Evolutionary conservation across 2,329 filamentous ascomycete genomes (phyloP), one percentile per base, ranked within the genome.

Genomic region (Aotearoamyces nothofagi): DNA sequence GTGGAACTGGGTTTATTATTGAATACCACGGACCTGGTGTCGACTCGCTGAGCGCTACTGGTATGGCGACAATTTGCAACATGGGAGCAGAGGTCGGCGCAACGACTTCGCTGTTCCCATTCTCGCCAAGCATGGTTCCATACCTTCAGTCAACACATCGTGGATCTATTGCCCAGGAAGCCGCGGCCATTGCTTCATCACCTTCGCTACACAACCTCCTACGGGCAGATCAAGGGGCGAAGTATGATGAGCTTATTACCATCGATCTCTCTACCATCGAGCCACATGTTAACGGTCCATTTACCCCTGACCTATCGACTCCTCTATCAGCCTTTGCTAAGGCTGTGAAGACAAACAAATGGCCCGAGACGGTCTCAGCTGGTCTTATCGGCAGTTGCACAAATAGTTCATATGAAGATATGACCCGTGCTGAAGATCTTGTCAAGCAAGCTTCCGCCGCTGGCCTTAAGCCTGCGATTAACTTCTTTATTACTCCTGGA

Each of bases 361-460:
- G 90, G 90, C 90, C 90, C 2, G 70, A 81, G 49, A 83, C 77
- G 38, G 78, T 98, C 36, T 90, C 84, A 9, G 87, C 90, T 15
- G 86, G 86, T 29, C 67, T 98, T 31, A 98, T 98, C 49, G 90
- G 90, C 35, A 93, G 84, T 59, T 98, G 90, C 64, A 98, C 90
- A 28, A 98, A 98, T 66, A 92, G 82, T 53, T 96, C 90, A 2
- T 98, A 96, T 54, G 79, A 94, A 57, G 90, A 98, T 52, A 98
- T 98, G 90, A 92, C 86, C 19, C 78, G 87, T 36, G 82, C 86
- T 9, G 87, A 94, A 57, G 74, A 84, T 48, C 70, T 98, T 32
- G 82, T 96, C 33, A 86, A 87, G 54, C 86, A 94, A 54, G 90
- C 90, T 7, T 68, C 76, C 29, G 73, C 76, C 34, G 90, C 84